A percentile compares a stretch with the other conserved stretches of the same genome.
Evolutionary conservation across 2,329 filamentous ascomycete genomes (phyloP).

Genomic region (Claviceps capensis): DNA sequence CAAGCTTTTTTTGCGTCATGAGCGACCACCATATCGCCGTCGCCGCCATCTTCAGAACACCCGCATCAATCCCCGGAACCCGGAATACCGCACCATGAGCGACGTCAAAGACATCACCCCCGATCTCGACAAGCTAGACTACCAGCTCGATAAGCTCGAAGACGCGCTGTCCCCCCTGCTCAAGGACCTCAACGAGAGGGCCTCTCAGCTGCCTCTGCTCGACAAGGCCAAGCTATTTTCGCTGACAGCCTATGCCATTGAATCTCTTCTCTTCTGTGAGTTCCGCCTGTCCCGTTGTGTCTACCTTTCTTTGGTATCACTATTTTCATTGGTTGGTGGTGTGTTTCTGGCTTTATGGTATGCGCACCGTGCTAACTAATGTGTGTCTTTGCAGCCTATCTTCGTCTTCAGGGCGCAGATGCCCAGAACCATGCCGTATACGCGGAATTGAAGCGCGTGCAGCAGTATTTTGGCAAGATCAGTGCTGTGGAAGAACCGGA

Average conservation of each 20-base stretch:
- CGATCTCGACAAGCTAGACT: conserved; percentile 60
- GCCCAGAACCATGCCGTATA: conserved; percentile 78
- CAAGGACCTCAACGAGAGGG: conserved; percentile 48
- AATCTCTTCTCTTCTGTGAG: conserved; percentile 78
- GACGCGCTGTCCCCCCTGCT: conserved; percentile 62
- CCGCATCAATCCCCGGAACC: conserved; percentile 9
- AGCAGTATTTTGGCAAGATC: conserved; percentile 88
- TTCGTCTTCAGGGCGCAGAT: conserved; percentile 66
- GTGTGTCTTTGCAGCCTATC: conserved; percentile 36
- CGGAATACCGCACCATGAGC: conserved; percentile 16
- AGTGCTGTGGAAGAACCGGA: conserved; percentile 56
- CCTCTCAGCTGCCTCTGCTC: conserved; percentile 73
- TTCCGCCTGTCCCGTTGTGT: not conserved
- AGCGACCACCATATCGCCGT: too few relatives aligned
- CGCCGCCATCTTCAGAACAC: conserved; percentile 3
- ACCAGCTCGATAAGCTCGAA: conserved; percentile 68
- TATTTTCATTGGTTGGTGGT: not conserved
- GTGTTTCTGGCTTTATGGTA: too few relatives aligned
- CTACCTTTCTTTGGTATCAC: not conserved
- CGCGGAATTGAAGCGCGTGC: conserved; percentile 71
- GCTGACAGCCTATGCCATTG: conserved; percentile 76
- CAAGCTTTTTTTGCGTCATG: conserved; percentile 15
- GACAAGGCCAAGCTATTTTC: conserved; percentile 92
- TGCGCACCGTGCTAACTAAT: too few relatives aligned
- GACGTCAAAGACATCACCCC: conserved; percentile 44